Percentiles rank a stretch among this genome's conserved stretches.
These are phyloP conservation scores for Schizochytrium sp. DNA, from an alignment of 108 stramenopile genomes.

Conservation along the genomic window DNA sequence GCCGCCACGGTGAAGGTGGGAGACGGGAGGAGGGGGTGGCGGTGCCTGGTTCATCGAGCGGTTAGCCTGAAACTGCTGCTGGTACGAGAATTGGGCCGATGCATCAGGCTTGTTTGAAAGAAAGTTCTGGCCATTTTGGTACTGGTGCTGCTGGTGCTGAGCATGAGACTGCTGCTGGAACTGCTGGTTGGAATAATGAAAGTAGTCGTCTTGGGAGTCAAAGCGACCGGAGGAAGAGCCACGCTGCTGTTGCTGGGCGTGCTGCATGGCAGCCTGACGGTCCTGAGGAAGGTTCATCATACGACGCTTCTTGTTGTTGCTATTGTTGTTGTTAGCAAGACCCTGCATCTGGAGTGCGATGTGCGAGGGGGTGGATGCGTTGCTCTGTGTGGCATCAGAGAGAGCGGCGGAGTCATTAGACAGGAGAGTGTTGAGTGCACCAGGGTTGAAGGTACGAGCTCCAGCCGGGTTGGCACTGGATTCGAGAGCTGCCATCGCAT, in stretches of 20 bases:
- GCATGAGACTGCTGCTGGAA: background rate
- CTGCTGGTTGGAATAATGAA: constrained; percentile 30
- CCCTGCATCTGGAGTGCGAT: constrained; percentile 28
- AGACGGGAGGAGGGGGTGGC: constrained; percentile 21
- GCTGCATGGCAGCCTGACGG: background rate
- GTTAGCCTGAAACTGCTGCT: constrained; percentile 28
- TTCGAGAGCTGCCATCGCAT: constrained; percentile 27
- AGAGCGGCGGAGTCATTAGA: background rate
- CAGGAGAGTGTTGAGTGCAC: constrained; percentile 10
- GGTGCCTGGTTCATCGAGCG: background rate
- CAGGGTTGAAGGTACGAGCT: background rate
- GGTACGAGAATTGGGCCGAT: background rate
- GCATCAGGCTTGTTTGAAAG: background rate
- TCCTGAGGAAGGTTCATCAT: background rate
- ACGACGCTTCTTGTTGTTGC: background rate
- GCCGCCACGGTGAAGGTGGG: background rate
- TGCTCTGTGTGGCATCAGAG: constrained; percentile 31
- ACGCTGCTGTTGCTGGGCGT: background rate
- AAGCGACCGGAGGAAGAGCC: background rate
- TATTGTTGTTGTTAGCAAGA: background rate
- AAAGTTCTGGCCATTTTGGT: background rate
- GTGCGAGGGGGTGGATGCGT: constrained; percentile 1
- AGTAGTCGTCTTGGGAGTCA: constrained; percentile 32
- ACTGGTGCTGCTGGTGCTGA: constrained; percentile 28
- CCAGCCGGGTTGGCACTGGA: background rate